A percentile compares a stretch with the other conserved stretches of the same genome.
Evolutionary conservation across 2,329 filamentous ascomycete genomes (phyloP).

Genomic region (Aspergillus sp.): DNA sequence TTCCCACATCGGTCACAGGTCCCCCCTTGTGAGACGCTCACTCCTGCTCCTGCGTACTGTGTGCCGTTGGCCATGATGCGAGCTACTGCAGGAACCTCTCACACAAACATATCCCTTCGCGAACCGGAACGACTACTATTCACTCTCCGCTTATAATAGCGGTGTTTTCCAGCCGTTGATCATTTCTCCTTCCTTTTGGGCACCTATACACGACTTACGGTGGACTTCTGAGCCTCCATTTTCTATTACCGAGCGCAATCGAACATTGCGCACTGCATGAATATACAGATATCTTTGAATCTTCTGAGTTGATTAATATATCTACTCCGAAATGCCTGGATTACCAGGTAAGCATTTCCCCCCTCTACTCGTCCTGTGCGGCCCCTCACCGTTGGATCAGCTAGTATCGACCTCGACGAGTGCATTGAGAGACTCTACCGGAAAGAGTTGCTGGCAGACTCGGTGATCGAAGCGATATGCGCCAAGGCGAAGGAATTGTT

Average conservation of each 20-base stretch:
- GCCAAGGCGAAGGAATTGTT: conserved; percentile 98
- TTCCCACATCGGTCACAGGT: conserved; percentile 6
- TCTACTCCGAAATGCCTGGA: conserved; percentile 44
- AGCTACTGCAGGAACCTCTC: conserved; percentile 28
- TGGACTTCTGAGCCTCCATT: neutral
- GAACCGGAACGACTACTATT: conserved; percentile 16
- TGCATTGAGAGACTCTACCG: conserved; percentile 96
- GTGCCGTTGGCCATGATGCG: conserved; percentile 29
- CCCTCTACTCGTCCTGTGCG: neutral
- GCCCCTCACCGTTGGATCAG: conserved; percentile 49
- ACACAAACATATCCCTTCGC: conserved; percentile 25
- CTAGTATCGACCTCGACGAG: conserved; percentile 96
- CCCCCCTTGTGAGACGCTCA: conserved; percentile 1
- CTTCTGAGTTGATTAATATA: conserved; percentile 2
- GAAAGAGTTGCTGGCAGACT: conserved; percentile 94
- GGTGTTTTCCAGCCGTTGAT: conserved; percentile 9
- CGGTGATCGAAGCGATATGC: conserved; percentile 98
- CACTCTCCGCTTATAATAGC: conserved; percentile 1
- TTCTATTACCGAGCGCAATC: neutral
- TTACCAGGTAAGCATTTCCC: conserved; percentile 42
- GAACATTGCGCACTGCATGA: conserved; percentile 9
- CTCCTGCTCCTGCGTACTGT: conserved; percentile 13
- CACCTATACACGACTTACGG: neutral
- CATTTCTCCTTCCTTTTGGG: neutral
- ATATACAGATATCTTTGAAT: conserved; percentile 3